Evolutionary conservation across 768 basidiomycete species (phyloP), one percentile per base, ranked within the genome.

Genomic region (Baorangia bicolor): DNA sequence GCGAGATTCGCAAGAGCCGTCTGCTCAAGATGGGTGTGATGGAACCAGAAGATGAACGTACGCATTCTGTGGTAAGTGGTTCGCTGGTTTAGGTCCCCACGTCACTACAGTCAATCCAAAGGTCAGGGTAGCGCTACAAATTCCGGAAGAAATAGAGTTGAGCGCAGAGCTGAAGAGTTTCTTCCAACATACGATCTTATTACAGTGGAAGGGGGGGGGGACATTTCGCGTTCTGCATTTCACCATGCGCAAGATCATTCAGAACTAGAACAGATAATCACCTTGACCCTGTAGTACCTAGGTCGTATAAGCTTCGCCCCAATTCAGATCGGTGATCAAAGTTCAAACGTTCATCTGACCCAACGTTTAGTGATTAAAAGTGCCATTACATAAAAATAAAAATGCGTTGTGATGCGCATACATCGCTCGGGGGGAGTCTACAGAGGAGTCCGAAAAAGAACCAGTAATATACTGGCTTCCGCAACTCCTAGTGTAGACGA

Each of bases 391-490:
- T 18, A n/a, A 25, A 20, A 27, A 30, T n/a, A 11, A 54, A 54
- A 13, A 13, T 34, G 30, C n/a, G 23, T n/a, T 16, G 6, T 21
- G 13, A 25, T 21, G 18, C 25, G 33, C 18, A 40, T 53, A 54
- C 51, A 33, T 55, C 52, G 34, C 28, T 20, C 11, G 14, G 9
- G 37, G 31, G 27, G 25, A 20, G 21, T 4, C 51, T 18, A 53
- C 50, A 38, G 10, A 39, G 30, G 18, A 39, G 53, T 53, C n/a
- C 53, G 53, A 40, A 54, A 51, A 54, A 31, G 37, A 39, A 54
- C 38, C n/a, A 33, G 13, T 9, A 10, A 12, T 52, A 53, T 20
- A 27, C 38, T 40, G 21, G 37, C 50, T 54, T 39, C 53, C 31
- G 38, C 23, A 53, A 34, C 51, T 25, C 31, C 38, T 52, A 13